A percentile compares a stretch with the other conserved stretches of the same genome.
Conservation (phyloP, 345 rosid species). For the Odontarrhena argentea region DNA sequence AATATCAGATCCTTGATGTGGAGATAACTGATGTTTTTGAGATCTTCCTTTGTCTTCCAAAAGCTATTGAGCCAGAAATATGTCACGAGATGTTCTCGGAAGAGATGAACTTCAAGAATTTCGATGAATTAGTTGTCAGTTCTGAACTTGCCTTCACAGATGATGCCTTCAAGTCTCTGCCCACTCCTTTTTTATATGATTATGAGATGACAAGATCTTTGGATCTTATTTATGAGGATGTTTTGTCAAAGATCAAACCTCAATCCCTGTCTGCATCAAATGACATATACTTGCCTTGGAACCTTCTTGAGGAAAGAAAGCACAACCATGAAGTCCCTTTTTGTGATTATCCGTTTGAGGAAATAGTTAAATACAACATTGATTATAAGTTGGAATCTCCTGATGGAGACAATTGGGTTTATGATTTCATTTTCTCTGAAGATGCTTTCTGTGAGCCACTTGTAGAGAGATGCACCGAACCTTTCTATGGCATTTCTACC, state of each 20-base stretch:
- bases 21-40: slow-evolving; percentile 52
- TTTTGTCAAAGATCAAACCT: slow-evolving; percentile 50
- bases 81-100: slow-evolving; percentile 55
- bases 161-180: slow-evolving; percentile 78
- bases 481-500: slow-evolving; percentile 39
- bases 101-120: slow-evolving; percentile 65
- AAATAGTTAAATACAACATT: slow-evolving; percentile 44
- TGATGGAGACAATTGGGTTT: slow-evolving; percentile 50
- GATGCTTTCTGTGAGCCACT: slow-evolving; percentile 41
- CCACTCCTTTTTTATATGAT: slow-evolving; percentile 61
- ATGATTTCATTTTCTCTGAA: slow-evolving; percentile 62
- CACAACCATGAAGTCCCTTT: slow-evolving; percentile 42
- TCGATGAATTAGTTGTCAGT: slow-evolving; percentile 68
- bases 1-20: slow-evolving; percentile 52
- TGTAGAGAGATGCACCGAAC: slow-evolving; percentile 46
- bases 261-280: slow-evolving; percentile 61
- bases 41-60: slow-evolving; percentile 45
- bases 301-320: slow-evolving; percentile 64
- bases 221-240: slow-evolving; percentile 48
- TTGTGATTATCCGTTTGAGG: slow-evolving; percentile 43
- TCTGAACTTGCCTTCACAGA: slow-evolving; percentile 69
- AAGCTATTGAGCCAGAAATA: slow-evolving; percentile 46
- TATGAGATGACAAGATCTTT: slow-evolving; percentile 47
- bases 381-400: slow-evolving; percentile 45
- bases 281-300: slow-evolving; percentile 89